Evolutionary conservation across 208 protist genomes (phyloP).

Genomic region (Angomonas ambiguus): DNA sequence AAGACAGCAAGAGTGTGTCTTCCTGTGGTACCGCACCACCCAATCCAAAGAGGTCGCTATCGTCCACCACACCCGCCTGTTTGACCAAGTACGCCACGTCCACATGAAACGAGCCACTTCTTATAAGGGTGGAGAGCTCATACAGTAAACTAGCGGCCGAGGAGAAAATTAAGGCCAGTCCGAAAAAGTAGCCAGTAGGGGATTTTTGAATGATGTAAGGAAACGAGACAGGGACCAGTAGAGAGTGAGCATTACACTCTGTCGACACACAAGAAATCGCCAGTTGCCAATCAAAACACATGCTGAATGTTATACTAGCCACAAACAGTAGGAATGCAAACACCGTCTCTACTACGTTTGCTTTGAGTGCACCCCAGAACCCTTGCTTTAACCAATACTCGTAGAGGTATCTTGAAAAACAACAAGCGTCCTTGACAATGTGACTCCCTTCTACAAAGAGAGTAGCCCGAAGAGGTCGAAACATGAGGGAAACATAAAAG

Average conservation of each 20-base stretch:
- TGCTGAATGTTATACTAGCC: constrained; percentile 46
- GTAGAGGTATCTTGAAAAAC: constrained; percentile 70
- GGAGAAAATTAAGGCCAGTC: constrained; percentile 41
- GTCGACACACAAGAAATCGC: constrained; percentile 55
- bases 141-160: constrained; percentile 34
- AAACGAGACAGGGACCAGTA: constrained; percentile 34
- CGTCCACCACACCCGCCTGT: background rate
- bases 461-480: background rate
- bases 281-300: constrained; percentile 53
- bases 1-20: constrained; percentile 38
- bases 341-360: constrained; percentile 60
- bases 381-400: constrained; percentile 74
- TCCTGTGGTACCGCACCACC: background rate
- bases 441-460: constrained; percentile 30
- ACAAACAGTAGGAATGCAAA: constrained; percentile 56
- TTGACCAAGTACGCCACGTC: constrained; percentile 50
- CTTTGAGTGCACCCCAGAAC: constrained; percentile 47
- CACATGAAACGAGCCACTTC: background rate
- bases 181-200: constrained; percentile 25
- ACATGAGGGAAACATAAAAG: background rate
- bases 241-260: constrained; percentile 30
- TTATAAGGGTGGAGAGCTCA: background rate
- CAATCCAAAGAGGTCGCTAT: background rate
- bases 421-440: constrained; percentile 39
- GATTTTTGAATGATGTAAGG: constrained; percentile 33